These are phyloP conservation scores for Vanderwaltozyma verrucispora DNA, from an alignment of 805 yeast genomes.

Conservation along the genomic window DNA sequence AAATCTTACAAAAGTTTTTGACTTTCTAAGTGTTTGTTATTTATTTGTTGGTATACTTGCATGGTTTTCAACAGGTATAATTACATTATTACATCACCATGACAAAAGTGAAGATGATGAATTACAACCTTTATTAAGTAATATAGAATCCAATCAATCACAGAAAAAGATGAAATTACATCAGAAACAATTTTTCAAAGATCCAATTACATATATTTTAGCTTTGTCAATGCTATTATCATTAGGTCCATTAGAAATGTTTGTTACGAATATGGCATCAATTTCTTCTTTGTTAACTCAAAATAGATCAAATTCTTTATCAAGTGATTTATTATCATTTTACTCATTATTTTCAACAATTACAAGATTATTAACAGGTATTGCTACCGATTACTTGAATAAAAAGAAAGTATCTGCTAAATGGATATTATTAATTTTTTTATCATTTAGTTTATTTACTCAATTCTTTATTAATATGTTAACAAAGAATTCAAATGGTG, in stretches of 20 bases:
- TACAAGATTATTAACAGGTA: conserved; percentile 58
- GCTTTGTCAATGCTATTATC: conserved; percentile 52
- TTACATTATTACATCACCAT: conserved; percentile 40
- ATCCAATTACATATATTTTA: conserved; percentile 54
- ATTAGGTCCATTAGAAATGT: conserved; percentile 80
- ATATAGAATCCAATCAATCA: background rate
- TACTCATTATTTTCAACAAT: conserved; percentile 59
- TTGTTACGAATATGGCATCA: conserved; percentile 73
- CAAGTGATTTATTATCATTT: conserved; percentile 43
- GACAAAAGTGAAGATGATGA: conserved; percentile 4
- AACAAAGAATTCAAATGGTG: conserved; percentile 11
- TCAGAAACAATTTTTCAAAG: conserved; percentile 30
- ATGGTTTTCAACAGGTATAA: conserved; percentile 55
- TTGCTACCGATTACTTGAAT: conserved; percentile 51
- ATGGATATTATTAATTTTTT: conserved; percentile 24
- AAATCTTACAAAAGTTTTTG: conserved; percentile 43
- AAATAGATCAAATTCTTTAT: conserved; percentile 4
- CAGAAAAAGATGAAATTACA: background rate
- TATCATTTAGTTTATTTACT: conserved; percentile 29
- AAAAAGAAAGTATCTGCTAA: conserved; percentile 21
- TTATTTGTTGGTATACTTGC: conserved; percentile 46
- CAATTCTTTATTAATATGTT: conserved; percentile 26
- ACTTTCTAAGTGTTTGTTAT: conserved; percentile 43
- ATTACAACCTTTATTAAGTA: conserved; percentile 9
- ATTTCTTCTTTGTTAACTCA: conserved; percentile 35